Conservation (phyloP, 1,284 basidiomycete species). For the Austropuccinia psidii region DNA sequence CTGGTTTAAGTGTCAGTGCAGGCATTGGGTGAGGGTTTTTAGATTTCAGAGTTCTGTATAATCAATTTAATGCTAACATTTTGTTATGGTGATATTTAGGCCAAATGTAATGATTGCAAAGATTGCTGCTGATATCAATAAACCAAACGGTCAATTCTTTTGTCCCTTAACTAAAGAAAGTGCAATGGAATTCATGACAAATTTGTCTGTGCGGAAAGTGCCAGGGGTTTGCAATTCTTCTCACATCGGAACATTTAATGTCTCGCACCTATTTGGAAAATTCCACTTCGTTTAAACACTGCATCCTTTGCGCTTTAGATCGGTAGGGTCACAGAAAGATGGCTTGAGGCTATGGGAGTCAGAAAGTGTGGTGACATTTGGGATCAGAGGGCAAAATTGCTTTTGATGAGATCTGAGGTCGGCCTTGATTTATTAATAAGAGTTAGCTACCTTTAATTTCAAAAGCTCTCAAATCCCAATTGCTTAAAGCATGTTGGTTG, state of each 20-base stretch:
- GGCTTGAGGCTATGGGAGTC: conserved; percentile 14
- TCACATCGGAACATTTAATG: background rate
- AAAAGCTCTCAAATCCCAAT: no score
- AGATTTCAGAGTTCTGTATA: background rate
- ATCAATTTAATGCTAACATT: background rate
- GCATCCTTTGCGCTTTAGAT: background rate
- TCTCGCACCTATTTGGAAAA: background rate
- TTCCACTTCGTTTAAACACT: background rate
- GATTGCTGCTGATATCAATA: conserved; percentile 15
- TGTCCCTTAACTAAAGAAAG: background rate
- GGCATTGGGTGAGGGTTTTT: conserved; percentile 4
- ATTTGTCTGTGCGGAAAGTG: conserved; percentile 18
- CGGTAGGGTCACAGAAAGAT: conserved; percentile 13
- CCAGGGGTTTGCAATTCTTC: background rate
- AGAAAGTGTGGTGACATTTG: conserved; percentile 9
- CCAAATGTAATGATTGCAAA: conserved; percentile 19
- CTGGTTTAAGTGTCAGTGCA: conserved; percentile 2
- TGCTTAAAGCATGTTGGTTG: background rate
- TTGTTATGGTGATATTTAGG: background rate
- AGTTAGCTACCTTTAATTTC: background rate
- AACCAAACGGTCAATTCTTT: conserved; percentile 21
- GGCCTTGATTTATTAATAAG: background rate
- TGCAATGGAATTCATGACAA: conserved; percentile 17
- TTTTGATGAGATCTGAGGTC: conserved; percentile 8
- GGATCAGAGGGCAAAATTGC: conserved; percentile 3